Evolutionary conservation across 2,329 filamentous ascomycete genomes (phyloP).

Genomic region (Penicillium nordicum): DNA sequence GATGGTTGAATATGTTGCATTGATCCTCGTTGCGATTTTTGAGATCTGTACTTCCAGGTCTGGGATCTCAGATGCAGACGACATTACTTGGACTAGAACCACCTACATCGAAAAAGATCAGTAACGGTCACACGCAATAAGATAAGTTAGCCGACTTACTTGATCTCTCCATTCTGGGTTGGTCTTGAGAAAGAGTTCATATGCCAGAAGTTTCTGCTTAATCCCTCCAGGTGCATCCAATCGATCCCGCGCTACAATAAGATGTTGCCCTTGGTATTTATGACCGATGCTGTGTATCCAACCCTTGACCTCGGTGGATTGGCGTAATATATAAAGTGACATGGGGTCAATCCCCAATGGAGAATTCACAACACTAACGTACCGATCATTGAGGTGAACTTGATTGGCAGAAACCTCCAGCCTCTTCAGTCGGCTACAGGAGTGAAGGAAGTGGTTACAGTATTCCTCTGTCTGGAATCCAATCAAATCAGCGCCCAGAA

Average conservation of each 20-base stretch:
- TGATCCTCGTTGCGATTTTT: conserved; percentile 89
- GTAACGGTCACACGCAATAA: conserved; percentile 2
- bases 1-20: conserved; percentile 80
- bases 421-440: conserved; percentile 79
- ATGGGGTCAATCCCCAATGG: conserved; percentile 85
- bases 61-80: conserved; percentile 77
- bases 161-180: conserved; percentile 83
- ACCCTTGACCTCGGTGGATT: conserved; percentile 66
- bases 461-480: conserved; percentile 94
- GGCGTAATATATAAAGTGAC: conserved; percentile 65
- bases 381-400: conserved; percentile 80
- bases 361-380: conserved; percentile 75
- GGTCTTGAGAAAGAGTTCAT: conserved; percentile 86
- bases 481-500: conserved; percentile 86
- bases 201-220: conserved; percentile 84
- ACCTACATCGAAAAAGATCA: conserved; percentile 47
- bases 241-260: conserved; percentile 91
- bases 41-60: conserved; percentile 83
- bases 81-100: conserved; percentile 87
- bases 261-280: conserved; percentile 77
- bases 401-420: conserved; percentile 83
- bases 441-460: conserved; percentile 86
- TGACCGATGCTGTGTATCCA: conserved; percentile 78
- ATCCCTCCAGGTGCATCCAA: conserved; percentile 88
- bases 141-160: conserved; percentile 30